These are phyloP conservation scores for Persicaria maculosa DNA, from an alignment of 148 eudicot species.

Conservation along the genomic window DNA sequence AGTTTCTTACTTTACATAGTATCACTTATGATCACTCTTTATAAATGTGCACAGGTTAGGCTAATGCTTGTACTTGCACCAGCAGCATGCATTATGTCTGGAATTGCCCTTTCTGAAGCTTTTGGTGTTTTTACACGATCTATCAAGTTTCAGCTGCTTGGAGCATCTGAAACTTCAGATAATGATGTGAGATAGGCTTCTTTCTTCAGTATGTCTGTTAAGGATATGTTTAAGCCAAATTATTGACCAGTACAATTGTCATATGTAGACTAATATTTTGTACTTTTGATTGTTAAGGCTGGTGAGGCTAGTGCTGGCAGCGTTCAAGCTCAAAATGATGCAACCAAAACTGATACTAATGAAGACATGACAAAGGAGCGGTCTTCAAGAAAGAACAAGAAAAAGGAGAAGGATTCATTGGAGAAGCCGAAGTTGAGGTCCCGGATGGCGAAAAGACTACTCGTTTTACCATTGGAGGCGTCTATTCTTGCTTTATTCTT, in stretches of 20 bases:
- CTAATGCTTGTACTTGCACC: conserved; percentile 99
- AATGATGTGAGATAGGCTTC: conserved; percentile 38
- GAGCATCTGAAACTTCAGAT: conserved; percentile 28
- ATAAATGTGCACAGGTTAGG: conserved; percentile 52
- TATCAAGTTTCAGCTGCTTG: conserved; percentile 62
- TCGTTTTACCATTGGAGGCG: conserved; percentile 80
- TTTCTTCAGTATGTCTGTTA: neutral
- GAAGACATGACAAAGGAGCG: conserved; percentile 62
- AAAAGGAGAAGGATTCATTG: conserved; percentile 47
- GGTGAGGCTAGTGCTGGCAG: conserved; percentile 51
- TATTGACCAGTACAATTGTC: neutral
- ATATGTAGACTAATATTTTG: neutral
- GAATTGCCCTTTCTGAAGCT: conserved; percentile 95
- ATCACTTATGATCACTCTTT: neutral
- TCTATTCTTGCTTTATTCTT: conserved; percentile 67
- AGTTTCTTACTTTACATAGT: neutral
- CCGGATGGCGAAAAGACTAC: conserved; percentile 55
- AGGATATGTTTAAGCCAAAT: neutral
- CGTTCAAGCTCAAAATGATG: conserved; percentile 34
- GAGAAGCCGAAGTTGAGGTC: conserved; percentile 50
- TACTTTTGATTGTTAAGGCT: conserved; percentile 43
- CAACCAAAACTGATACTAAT: conserved; percentile 40
- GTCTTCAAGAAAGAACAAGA: conserved; percentile 48
- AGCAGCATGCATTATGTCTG: conserved; percentile 97
- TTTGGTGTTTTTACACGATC: conserved; percentile 82